Base-by-base conservation (phyloP, 139 green algal genomes). In the Chlorella sp. region DNA sequence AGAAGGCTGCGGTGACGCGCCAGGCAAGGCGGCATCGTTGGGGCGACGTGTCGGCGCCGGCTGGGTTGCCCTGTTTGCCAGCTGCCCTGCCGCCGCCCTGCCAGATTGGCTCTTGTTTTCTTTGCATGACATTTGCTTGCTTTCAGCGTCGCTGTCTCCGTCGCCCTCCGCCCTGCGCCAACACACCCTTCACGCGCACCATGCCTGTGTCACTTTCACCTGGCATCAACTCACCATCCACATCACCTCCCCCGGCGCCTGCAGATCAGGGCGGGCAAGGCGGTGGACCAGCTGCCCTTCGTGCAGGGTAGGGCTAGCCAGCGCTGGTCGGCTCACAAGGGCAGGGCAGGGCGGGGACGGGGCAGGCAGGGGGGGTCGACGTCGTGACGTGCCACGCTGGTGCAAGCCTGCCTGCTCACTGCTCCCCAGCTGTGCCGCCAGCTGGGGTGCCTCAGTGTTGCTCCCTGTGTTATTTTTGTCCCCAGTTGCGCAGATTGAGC, bases 1-100 rank as follows among this genome's bases (percentile, higher is more conserved):
- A 86, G 81, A 86, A 86, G 81, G n/a, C 81, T 53, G 53, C 81
- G 0, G 81, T 86, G 81, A 75, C 57, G 11, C 81, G 81, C 81
- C 64, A 71, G 53, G 39, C 48, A 57, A 57, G 48, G 48, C 48
- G 48, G 48, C 48, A 57, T 57, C 48, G 48, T 57, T 9, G 48
- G 48, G 48, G 7, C 7, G 48, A 9, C 9, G 48, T 57, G 48
- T 57, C 48, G 9, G 48, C 68, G 48, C 9, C 48, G 9, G 48
- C 68, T 7, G 21, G 22, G 22, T 14, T 26, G 32, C 24, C 22
- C 68, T 16, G 16, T 26, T 34, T 76, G 68, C 68, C 26, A 76
- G 19, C 68, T n/a, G 68, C 21, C 68, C 22, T 76, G 68, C 68
- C 5, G 26, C 21, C 68, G 22, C 26, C 68, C 68, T 9, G 48